A percentile compares a stretch with the other conserved stretches of the same genome.
phyloP scores from a whole-genome alignment of 2,329 filamentous ascomycete species.

The Sporothrix brunneoviolacea region DNA sequence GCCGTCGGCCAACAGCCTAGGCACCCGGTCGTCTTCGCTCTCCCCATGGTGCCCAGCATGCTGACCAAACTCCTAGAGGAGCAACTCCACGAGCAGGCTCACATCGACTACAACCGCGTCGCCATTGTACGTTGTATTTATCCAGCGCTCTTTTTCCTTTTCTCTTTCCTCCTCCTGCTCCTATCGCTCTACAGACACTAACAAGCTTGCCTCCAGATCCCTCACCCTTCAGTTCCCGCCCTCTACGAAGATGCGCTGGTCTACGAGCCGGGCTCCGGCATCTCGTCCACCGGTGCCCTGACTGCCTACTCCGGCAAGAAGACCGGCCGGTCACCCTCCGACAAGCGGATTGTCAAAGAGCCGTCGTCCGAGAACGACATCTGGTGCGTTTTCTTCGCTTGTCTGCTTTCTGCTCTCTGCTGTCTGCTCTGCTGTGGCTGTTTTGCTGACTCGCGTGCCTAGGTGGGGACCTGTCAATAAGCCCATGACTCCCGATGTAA shows the following conservation, averaged over 20 bases:
- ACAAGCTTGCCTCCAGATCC: constrained; percentile 42
- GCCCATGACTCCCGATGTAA: constrained; percentile 94
- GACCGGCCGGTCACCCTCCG: constrained; percentile 90
- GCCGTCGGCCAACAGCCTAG: neutral
- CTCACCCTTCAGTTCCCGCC: constrained; percentile 90
- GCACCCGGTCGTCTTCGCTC: neutral
- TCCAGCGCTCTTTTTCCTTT: constrained; percentile 9
- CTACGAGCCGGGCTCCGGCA: constrained; percentile 95
- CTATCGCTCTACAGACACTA: neutral
- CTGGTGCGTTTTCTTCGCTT: constrained; percentile 53
- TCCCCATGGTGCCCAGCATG: neutral
- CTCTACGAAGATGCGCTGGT: constrained; percentile 98
- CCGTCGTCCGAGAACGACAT: constrained; percentile 80
- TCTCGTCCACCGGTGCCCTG: constrained; percentile 89
- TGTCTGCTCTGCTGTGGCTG: neutral
- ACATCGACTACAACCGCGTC: constrained; percentile 98
- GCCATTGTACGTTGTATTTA: constrained; percentile 96
- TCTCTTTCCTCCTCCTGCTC: neutral
- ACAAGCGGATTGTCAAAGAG: constrained; percentile 97
- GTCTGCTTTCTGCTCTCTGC: neutral
- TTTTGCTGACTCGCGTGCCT: constrained; percentile 11
- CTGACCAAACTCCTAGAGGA: constrained; percentile 50
- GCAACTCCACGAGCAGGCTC: constrained; percentile 92
- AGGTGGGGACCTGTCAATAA: constrained; percentile 98
- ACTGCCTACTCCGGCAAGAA: constrained; percentile 98